A percentile compares a stretch with the other conserved stretches of the same genome.
Conservation (phyloP, 2,329 filamentous ascomycete species). For the Colletotrichum sp. region DNA sequence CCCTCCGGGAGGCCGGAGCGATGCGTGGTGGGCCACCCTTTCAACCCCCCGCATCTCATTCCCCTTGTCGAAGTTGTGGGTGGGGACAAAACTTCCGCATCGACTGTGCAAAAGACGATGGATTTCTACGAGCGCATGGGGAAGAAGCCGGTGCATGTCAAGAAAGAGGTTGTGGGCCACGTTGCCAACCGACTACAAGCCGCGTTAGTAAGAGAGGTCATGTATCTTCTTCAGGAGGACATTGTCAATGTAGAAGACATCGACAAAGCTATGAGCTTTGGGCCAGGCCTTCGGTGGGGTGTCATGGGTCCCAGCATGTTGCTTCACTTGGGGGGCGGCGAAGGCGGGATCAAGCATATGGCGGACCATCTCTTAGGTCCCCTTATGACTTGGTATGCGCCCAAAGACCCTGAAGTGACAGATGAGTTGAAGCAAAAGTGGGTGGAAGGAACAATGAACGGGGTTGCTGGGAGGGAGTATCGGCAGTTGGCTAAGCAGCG, state of each 20-base stretch:
- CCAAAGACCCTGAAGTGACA: not conserved
- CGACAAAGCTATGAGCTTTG: conserved; percentile 12
- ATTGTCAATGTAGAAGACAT: conserved; percentile 5
- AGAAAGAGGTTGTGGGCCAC: conserved; percentile 45
- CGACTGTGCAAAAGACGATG: conserved; percentile 30
- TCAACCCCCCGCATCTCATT: conserved; percentile 53
- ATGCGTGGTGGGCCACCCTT: conserved; percentile 50
- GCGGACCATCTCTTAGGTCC: conserved; percentile 17
- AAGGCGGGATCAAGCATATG: conserved; percentile 22
- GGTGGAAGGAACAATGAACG: not conserved
- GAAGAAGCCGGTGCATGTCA: conserved; percentile 43
- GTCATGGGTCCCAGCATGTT: conserved; percentile 20
- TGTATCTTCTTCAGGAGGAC: conserved; percentile 5
- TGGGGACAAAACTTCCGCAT: conserved; percentile 30
- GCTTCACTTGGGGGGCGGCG: conserved; percentile 23
- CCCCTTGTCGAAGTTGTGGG: conserved; percentile 51
- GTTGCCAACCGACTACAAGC: conserved; percentile 49
- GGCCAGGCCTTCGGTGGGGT: conserved; percentile 24
- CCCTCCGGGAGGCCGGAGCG: conserved; percentile 28
- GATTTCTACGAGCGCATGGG: conserved; percentile 43
- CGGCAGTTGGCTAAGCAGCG: not conserved
- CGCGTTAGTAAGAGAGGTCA: conserved; percentile 1
- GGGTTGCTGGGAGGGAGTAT: conserved; percentile 1
- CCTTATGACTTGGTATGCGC: conserved; percentile 15
- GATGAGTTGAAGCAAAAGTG: conserved; percentile 8